These are phyloP conservation scores for Aspergillus asperescens DNA, from an alignment of 495 filamentous ascomycete species.

Conservation along the genomic window DNA sequence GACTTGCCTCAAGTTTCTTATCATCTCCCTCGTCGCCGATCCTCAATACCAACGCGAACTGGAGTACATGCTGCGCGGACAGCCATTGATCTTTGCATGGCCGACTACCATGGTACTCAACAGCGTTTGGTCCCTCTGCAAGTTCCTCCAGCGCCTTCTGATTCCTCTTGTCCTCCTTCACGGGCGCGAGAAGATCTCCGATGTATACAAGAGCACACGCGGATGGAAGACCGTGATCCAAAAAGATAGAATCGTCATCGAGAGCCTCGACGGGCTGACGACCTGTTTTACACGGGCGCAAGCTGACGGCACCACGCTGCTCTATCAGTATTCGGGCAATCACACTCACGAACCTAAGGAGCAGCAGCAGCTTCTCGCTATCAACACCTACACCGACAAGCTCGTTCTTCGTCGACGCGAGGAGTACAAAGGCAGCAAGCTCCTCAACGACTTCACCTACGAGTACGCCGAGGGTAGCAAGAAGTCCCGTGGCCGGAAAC, in stretches of 20 bases:
- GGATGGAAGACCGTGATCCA: conserved; percentile 41
- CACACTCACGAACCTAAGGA: conserved; percentile 39
- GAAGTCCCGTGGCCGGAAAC: conserved; percentile 19
- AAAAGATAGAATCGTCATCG: conserved; percentile 37
- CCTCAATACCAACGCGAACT: conserved; percentile 54
- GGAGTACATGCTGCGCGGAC: conserved; percentile 35
- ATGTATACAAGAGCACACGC: conserved; percentile 41
- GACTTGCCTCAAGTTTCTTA: conserved; percentile 45
- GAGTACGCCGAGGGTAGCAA: conserved; percentile 29
- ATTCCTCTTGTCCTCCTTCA: conserved; percentile 46
- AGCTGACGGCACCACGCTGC: conserved; percentile 30
- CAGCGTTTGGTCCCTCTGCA: conserved; percentile 44
- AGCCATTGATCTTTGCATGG: conserved; percentile 28
- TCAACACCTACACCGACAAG: conserved; percentile 46
- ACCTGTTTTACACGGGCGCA: conserved; percentile 34
- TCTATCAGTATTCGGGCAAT: conserved; percentile 42
- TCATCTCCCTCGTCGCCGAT: conserved; percentile 51
- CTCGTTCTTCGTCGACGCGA: conserved; percentile 37
- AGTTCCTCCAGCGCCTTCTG: conserved; percentile 28
- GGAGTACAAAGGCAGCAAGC: conserved; percentile 39
- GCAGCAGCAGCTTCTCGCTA: conserved; percentile 30
- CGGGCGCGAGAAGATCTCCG: conserved; percentile 36
- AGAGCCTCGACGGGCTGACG: conserved; percentile 37
- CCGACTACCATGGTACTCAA: conserved; percentile 37
- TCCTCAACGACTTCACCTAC: conserved; percentile 47